These are phyloP conservation scores for Kodamaea sp. DNA, from an alignment of 1,139 yeast genomes.

Conservation along the genomic window DNA sequence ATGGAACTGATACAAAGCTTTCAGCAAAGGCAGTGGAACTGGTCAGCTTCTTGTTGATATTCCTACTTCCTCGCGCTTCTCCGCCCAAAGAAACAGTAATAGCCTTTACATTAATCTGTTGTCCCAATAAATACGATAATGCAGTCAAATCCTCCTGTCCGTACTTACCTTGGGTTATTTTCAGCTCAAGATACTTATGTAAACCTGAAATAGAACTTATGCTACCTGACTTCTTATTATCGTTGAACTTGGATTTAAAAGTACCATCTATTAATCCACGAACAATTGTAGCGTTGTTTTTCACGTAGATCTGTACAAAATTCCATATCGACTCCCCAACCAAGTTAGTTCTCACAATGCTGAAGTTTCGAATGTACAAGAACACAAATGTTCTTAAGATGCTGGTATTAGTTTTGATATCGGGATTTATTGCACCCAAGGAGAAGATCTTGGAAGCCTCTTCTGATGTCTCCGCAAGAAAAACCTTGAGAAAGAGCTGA, in stretches of 20 bases:
- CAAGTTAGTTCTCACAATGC: conserved; percentile 55
- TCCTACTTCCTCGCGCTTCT: conserved; percentile 11
- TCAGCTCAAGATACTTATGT: conserved; percentile 45
- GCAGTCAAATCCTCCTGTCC: conserved; percentile 42
- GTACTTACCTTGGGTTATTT: conserved; percentile 49
- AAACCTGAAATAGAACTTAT: conserved; percentile 45
- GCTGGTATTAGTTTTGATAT: conserved; percentile 55
- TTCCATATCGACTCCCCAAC: conserved; percentile 66
- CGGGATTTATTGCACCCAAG: conserved; percentile 69
- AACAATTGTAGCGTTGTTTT: conserved; percentile 46
- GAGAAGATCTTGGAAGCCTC: conserved; percentile 63
- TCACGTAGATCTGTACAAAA: conserved; percentile 53
- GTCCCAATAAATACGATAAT: conserved; percentile 48
- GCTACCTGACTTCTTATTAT: conserved; percentile 52
- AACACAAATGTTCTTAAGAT: conserved; percentile 52
- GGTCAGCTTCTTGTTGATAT: conserved; percentile 19
- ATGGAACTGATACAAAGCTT: conserved; percentile 49
- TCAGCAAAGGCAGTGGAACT: conserved; percentile 47
- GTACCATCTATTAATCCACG: conserved; percentile 58
- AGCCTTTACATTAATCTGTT: conserved; percentile 15
- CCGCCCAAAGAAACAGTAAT: conserved; percentile 9
- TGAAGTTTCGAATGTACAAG: conserved; percentile 50
- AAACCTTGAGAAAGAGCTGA: conserved; percentile 55
- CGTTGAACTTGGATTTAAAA: conserved; percentile 47
- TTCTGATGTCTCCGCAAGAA: conserved; percentile 57